Base-by-base conservation (phyloP, 2,329 filamentous ascomycete species). In the Pseudocercospora crystallina region DNA sequence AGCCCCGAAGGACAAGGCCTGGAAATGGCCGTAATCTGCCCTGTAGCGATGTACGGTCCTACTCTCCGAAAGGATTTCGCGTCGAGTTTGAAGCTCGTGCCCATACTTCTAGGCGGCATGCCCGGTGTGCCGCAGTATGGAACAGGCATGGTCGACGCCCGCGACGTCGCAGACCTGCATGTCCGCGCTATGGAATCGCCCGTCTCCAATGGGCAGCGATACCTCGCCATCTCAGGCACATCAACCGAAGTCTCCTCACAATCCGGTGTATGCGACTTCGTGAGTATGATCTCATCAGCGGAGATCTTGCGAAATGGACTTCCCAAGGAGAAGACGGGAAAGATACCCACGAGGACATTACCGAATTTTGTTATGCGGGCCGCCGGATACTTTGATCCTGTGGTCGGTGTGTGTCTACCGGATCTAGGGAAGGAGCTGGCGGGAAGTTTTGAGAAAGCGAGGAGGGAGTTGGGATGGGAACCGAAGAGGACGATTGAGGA, bases 341-440 rank as follows among this genome's bases (percentile, higher is more conserved):
- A 55, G 45, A 47, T 58, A 10, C 53, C 52, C 9, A 58, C 52
- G 10, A 34, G 52, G 5, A 55, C 47, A 14, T 12, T 58, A 11
- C 49, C 55, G 20, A 58, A 58, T 15, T 58, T 54, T 41, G 52
- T 58, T 2, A 58, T 58, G 55, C 43, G 55, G n/a, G 49, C 53
- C n/a, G 55, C 55, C 5, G 49, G 52, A 1, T 58, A 54, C 33
- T 58, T 58, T 34, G 55, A 58, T 43, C 55, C 55, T 13, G 55
- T 58, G 2, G 55, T 58, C 8, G 43, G 45, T 9, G 46, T 58
- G n/a, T 58, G 55, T 41, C 30, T 58, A 35, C 55, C 55, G 15
- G 55, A 58, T 46, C 33, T 58, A 9, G 55, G 55, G 9, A 58
- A 58, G 20, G 55, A 58, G 30, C 14, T 58, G 10, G 52, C 55